These are phyloP conservation scores for Sistotremastrum suecicum DNA, from an alignment of 768 basidiomycete species.

Conservation along the genomic window DNA sequence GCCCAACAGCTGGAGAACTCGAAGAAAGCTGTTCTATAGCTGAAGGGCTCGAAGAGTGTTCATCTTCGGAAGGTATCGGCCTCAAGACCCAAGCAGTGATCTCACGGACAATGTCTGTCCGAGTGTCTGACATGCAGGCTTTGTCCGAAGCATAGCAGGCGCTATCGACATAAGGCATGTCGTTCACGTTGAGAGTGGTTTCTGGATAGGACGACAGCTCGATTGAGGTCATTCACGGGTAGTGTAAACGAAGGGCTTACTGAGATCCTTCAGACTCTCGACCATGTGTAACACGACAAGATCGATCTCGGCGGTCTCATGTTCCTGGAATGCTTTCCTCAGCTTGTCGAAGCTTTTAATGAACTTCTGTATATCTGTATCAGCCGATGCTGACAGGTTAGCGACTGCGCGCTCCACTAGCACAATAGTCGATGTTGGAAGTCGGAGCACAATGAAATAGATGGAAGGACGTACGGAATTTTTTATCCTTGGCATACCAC, in stretches of 20 bases:
- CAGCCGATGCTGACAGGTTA: not conserved
- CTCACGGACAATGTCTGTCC: not conserved
- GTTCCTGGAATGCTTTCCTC: not conserved
- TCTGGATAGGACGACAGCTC: not conserved
- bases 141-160: not conserved
- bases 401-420: not conserved
- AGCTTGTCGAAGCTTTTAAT: not conserved
- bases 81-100: not conserved
- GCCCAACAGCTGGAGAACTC: too few species aligned
- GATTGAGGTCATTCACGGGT: too few species aligned
- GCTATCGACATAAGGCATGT: not conserved
- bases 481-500: not conserved
- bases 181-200: not conserved
- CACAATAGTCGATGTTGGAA: not conserved
- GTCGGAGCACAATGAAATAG: not conserved
- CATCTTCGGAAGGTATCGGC: too few species aligned
- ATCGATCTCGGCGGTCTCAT: too few species aligned
- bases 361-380: not conserved
- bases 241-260: too few species aligned
- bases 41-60: too few species aligned
- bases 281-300: too few species aligned
- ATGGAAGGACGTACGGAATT: slow-evolving; percentile 1
- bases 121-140: not conserved
- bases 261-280: too few species aligned
- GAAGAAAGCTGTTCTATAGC: too few species aligned